Base-by-base conservation (phyloP, 345 rosid species). In the Populus simonii region DNA sequence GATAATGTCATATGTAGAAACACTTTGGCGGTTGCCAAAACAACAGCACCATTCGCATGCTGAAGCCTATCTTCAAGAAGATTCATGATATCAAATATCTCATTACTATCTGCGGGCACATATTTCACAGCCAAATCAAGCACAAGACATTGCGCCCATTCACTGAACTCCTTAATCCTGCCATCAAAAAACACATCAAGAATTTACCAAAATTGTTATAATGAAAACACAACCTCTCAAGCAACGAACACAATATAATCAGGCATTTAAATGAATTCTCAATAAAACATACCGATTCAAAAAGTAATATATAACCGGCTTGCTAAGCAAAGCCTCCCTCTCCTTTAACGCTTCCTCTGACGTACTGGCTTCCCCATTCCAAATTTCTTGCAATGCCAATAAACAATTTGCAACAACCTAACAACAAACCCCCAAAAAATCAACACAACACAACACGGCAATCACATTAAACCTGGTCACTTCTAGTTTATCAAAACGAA, bases 21-120 rank as follows among this genome's bases (percentile, higher is more conserved):
- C 66, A 96, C 88, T 87, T 92, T 96, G 83, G 87, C 86, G 59
- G 95, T 90, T 65, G 99, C 94, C 81, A 96, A 87, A 68, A 96
- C 99, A 80, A 96, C 98, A 80, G 98, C 99, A 75, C 99, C 98
- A 89, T 96, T 96, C 75, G 99, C 99, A 86, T 96, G 98, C 79
- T 96, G 97, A 82, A 96, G 99, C 83, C 99, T 92, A 89, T 96
- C 99, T 85, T 93, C 99, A 75, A 96, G 92, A 83, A 96, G 94
- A 87, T 96, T 96, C 99, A 96, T 96, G 76, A 93, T 89, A 83
- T 96, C 98, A 86, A 96, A 96, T 84, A 91, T 93, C 83, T 96
- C 98, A 88, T 87, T 91, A 83, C 80, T 89, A 68, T 93, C 99
- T 36, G 93, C 78, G 0, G 98, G 99, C 59, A 93, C 88, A 82